phyloP scores from a whole-genome alignment of 257 asterid genomes.

The Nicotiana knightiana region DNA sequence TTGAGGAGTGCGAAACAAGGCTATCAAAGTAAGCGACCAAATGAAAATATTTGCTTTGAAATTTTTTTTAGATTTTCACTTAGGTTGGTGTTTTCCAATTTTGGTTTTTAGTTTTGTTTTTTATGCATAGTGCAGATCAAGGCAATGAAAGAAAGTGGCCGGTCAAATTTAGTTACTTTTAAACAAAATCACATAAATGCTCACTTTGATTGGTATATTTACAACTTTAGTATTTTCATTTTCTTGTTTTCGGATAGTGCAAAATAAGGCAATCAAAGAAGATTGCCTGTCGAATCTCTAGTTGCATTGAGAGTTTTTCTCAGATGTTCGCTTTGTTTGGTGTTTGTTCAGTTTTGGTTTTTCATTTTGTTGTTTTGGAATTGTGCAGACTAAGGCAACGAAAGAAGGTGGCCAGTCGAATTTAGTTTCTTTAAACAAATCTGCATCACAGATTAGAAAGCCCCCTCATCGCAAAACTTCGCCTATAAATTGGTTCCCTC shows the following conservation, averaged over 20 bases:
- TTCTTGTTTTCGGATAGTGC: background rate
- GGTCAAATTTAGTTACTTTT: background rate
- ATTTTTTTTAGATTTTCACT: too few relatives aligned
- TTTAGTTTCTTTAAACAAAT: slow-evolving; percentile 54
- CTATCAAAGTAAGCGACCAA: background rate
- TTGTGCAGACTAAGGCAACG: slow-evolving; percentile 44
- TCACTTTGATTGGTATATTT: background rate
- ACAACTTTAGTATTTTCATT: background rate
- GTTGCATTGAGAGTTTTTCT: background rate
- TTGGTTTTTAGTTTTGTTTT: too few relatives aligned
- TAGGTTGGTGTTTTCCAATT: too few relatives aligned
- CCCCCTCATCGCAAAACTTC: slow-evolving; percentile 75
- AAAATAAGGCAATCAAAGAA: background rate
- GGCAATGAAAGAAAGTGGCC: background rate
- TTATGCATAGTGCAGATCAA: background rate
- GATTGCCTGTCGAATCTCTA: background rate
- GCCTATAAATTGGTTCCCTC: slow-evolving; percentile 91
- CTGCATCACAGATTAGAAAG: slow-evolving; percentile 77
- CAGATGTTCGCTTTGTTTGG: background rate
- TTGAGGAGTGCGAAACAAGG: background rate
- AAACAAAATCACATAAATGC: background rate
- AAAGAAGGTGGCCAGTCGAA: slow-evolving; percentile 57
- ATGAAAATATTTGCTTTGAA: too few relatives aligned
- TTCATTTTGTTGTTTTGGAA: slow-evolving; percentile 8
- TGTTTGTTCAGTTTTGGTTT: background rate